Percentiles rank a stretch among this genome's conserved stretches.
phyloP scores from a whole-genome alignment of 495 filamentous ascomycete genomes.

The Cudoniella acicularis region DNA sequence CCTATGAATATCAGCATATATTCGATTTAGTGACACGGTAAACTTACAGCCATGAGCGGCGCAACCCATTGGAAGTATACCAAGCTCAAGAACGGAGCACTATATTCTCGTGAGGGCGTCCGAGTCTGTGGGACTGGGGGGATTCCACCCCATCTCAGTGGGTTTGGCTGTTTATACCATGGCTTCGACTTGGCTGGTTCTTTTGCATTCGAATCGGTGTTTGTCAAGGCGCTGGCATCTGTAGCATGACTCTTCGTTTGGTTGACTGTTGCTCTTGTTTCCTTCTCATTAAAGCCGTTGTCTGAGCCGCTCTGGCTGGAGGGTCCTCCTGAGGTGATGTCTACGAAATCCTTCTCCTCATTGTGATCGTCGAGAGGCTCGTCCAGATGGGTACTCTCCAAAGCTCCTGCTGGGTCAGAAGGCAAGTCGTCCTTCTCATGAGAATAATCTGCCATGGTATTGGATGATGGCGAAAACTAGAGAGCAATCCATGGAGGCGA shows the following conservation, averaged over 20 bases:
- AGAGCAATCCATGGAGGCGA: neutral
- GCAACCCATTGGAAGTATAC: constrained; percentile 68
- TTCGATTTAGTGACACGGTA: constrained; percentile 4
- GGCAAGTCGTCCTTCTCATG: constrained; percentile 8
- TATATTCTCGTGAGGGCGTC: constrained; percentile 50
- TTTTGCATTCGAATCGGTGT: constrained; percentile 16
- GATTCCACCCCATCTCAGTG: constrained; percentile 54
- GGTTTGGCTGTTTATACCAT: constrained; percentile 61
- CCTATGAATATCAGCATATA: constrained; percentile 33
- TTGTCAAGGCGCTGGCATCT: constrained; percentile 20
- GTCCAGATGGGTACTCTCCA: constrained; percentile 6
- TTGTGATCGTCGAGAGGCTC: constrained; percentile 16
- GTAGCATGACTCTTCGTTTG: constrained; percentile 24
- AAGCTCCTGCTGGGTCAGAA: constrained; percentile 11
- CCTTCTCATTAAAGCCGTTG: neutral
- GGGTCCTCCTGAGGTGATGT: neutral
- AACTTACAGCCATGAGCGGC: constrained; percentile 60
- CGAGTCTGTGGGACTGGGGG: constrained; percentile 59
- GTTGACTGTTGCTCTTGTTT: constrained; percentile 3
- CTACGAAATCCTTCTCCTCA: constrained; percentile 15
- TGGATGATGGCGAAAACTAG: neutral
- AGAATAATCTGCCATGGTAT: constrained; percentile 16
- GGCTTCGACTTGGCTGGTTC: constrained; percentile 36
- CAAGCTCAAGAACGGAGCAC: constrained; percentile 54
- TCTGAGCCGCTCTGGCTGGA: constrained; percentile 5